Evolutionary conservation across 2,329 filamentous ascomycete species (phyloP), one percentile per base, ranked within the genome.

Genomic region (Ambrosiella cleistominuta): DNA sequence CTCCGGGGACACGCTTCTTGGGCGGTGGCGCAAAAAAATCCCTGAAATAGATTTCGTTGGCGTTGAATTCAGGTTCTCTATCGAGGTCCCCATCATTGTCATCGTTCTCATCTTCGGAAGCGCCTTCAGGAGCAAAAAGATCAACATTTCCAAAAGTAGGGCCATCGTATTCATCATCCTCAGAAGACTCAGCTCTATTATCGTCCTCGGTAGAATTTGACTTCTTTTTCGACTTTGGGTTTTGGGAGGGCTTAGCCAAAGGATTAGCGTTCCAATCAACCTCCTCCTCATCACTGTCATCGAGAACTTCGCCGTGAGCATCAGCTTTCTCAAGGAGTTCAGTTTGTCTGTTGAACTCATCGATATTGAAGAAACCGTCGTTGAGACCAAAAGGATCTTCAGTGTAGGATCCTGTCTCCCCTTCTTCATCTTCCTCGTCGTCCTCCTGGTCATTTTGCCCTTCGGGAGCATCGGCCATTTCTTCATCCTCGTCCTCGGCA

Each of bases 361-460:
- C 90, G 65, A 98, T 91, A 13, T 88, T 95, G 72, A 98, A 98
- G 73, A 98, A 98, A 4, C 89, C 91, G 66, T 98, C 93, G 66
- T 98, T 97, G 38, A 98, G 79, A 6, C 89, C 88, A 66, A 93
- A 77, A 3, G 82, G 82, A 66, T 97, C 89, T 64, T 83, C 75
- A 7, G 81, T 72, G 61, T 84, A 83, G 1, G 71, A 69, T 1
- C 72, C 74, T 1, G 76, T 75, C 0, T 76, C 74, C 0, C 74
- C 73, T 0, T 70, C 68, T 0, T 72, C 71, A 1, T 73, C 71
- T 0, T 69, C 70, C 2, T 73, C 69, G 0, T 71, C 68, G 2
- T 70, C 70, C 1, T 70, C 68, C 3, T 67, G 67, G 11, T 15
- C 40, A 2, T 58, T 27, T 27, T 27, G 27, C 27, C 4, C 37